Evolutionary conservation across 331 rosid species (phyloP).

Genomic region (Cucumis variabilis): DNA sequence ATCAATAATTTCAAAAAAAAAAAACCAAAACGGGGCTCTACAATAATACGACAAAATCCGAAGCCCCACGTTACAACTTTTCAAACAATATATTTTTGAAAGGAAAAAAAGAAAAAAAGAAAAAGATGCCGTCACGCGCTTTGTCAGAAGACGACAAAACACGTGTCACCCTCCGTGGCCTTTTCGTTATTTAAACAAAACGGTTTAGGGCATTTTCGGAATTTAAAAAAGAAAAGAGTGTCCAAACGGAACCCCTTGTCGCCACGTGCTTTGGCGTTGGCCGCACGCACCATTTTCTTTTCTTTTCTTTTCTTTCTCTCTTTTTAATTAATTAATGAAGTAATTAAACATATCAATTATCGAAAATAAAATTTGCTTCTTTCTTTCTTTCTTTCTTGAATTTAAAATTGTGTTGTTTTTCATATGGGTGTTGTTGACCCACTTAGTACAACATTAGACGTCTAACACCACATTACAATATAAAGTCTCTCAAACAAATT

Average conservation of each 20-base stretch:
- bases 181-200: background rate
- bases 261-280: constrained; percentile 91
- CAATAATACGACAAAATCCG: constrained; percentile 33
- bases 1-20: no score
- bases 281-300: constrained; percentile 55
- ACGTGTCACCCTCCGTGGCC: constrained; percentile 52
- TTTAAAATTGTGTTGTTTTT: no score
- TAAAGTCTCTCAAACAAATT: no score
- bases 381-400: no score
- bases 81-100: background rate
- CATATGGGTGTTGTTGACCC: no score
- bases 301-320: no score
- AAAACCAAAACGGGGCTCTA: no score
- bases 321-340: no score
- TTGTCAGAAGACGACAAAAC: constrained; percentile 61
- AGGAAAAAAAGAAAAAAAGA: constrained; percentile 13
- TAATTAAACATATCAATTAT: no score
- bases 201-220: constrained; percentile 30
- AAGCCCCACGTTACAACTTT: constrained; percentile 29
- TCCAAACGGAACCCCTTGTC: constrained; percentile 76
- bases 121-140: constrained; percentile 76
- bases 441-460: no score
- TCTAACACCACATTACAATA: no score
- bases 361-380: no score
- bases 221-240: background rate